Conservation (phyloP, 805 yeast species). For the Candida qinlingensis region DNA sequence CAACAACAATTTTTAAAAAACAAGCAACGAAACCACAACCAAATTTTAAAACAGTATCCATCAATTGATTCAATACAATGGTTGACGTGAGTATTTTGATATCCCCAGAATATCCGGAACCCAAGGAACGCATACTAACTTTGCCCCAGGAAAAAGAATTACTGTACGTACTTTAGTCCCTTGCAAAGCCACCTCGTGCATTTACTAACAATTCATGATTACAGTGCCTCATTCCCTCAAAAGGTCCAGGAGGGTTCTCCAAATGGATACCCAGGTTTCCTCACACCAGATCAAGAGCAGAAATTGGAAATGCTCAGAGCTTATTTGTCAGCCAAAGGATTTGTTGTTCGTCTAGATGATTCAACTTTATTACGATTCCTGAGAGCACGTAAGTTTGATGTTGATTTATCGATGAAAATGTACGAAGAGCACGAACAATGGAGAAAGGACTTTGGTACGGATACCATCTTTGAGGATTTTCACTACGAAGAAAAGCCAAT, state of each 20-base stretch:
- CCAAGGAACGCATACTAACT: constrained; percentile 1
- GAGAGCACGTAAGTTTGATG: constrained; percentile 92
- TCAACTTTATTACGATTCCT: constrained; percentile 80
- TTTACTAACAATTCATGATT: constrained; percentile 1
- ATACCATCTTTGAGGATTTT: constrained; percentile 82
- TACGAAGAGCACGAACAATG: constrained; percentile 82
- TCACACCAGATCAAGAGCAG: constrained; percentile 62
- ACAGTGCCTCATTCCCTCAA: constrained; percentile 60
- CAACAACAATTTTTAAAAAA: no score
- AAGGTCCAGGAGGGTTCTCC: constrained; percentile 53
- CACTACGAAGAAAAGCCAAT: constrained; percentile 88
- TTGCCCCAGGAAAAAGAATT: constrained; percentile 3
- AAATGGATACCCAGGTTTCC: constrained; percentile 78
- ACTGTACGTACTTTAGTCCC: neutral
- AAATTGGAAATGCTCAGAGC: constrained; percentile 54
- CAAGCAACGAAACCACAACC: no score
- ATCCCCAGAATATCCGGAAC: neutral
- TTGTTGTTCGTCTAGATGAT: constrained; percentile 76
- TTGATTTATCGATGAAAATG: constrained; percentile 76
- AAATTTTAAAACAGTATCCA: neutral
- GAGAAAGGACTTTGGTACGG: constrained; percentile 83
- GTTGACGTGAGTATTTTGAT: neutral
- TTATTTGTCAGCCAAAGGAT: constrained; percentile 58
- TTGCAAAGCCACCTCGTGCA: no score
- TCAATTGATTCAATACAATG: neutral